Evolutionary conservation across 495 filamentous ascomycete genomes (phyloP).

Genomic region (Penicillium malachiteum): DNA sequence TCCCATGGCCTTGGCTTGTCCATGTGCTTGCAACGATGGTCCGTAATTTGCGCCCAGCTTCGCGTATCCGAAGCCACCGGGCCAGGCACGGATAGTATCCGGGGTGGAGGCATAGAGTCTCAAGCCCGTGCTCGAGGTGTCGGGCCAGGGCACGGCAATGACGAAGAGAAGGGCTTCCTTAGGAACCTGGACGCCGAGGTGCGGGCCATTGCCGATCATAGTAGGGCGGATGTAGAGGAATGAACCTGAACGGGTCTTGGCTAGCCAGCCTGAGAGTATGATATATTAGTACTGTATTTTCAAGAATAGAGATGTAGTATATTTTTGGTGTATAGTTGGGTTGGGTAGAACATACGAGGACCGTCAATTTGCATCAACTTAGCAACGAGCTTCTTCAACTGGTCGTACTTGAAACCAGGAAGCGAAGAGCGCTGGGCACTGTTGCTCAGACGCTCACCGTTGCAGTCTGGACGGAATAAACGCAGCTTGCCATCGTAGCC

Average conservation of each 20-base stretch:
- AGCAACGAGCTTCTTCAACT: conserved; percentile 74
- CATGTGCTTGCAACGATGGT: conserved; percentile 71
- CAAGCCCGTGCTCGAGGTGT: conserved; percentile 58
- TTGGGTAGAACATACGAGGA: conserved; percentile 33
- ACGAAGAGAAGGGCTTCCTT: conserved; percentile 83
- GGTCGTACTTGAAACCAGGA: conserved; percentile 67
- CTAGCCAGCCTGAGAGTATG: conserved; percentile 66
- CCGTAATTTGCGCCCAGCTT: conserved; percentile 95
- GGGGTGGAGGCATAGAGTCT: conserved; percentile 74
- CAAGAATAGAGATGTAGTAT: background rate
- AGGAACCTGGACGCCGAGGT: conserved; percentile 79
- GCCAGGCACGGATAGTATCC: conserved; percentile 85
- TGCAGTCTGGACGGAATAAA: conserved; percentile 79
- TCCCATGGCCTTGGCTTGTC: conserved; percentile 65
- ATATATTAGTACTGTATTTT: conserved; percentile 10
- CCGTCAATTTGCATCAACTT: conserved; percentile 57
- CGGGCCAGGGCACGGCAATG: conserved; percentile 72
- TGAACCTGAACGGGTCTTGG: conserved; percentile 53
- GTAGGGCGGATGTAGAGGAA: conserved; percentile 85
- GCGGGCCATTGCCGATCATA: conserved; percentile 75
- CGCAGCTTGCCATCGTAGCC: conserved; percentile 79
- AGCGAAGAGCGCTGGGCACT: conserved; percentile 74
- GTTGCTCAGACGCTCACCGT: conserved; percentile 68
- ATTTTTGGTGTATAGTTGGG: background rate
- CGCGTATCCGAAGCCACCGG: conserved; percentile 84